Evolutionary conservation across 805 yeast genomes (phyloP), one percentile per base, ranked within the genome.

Genomic region (Metschnikowia kofuensis): DNA sequence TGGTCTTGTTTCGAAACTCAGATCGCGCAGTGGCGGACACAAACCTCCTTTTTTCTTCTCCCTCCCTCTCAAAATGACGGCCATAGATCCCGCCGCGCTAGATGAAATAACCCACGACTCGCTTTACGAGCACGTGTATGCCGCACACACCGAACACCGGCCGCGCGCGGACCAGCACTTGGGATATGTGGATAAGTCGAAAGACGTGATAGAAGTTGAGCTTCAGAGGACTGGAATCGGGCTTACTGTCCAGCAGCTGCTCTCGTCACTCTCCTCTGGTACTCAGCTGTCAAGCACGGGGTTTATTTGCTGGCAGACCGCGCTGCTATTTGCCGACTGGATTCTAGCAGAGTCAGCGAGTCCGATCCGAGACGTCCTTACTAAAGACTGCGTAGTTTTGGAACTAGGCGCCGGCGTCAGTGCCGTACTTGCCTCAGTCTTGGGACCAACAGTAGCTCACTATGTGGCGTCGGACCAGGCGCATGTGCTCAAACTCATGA

Each of bases 351-450:
- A 56, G 16, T 39, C 41, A 0, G 45, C 44, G 29, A 63, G 69
- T 39, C 75, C 75, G 1, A 57, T 72, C 16, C 29, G 31, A 40
- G 15, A n/a, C 28, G 29, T 45, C 16, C 31, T 60, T 48, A 36
- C 36, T 7, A 34, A 35, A 34, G 46, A 54, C 13, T 52, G 56
- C 4, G 49, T 57, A 0, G 72, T 82, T 0, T 64, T 84, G 8
- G 90, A 84, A 52, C 58, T 84, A 4, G 90, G 90, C 0, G 64
- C 86, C 12, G 90, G 90, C 0, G 75, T 76, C 0, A 71, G 80
- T 2, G 87, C 84, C 0, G 57, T 83, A 4, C 59, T 77, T 8
- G 79, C 79, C 0, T 65, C 62, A 47, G 69, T 37, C 9, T 72
- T 53, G 66, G 80, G 49, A n/a, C 70, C 52, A 0, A 49, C 13